Evolutionary conservation across 257 asterid genomes (phyloP).

Genomic region (Voacanga thouarsii): DNA sequence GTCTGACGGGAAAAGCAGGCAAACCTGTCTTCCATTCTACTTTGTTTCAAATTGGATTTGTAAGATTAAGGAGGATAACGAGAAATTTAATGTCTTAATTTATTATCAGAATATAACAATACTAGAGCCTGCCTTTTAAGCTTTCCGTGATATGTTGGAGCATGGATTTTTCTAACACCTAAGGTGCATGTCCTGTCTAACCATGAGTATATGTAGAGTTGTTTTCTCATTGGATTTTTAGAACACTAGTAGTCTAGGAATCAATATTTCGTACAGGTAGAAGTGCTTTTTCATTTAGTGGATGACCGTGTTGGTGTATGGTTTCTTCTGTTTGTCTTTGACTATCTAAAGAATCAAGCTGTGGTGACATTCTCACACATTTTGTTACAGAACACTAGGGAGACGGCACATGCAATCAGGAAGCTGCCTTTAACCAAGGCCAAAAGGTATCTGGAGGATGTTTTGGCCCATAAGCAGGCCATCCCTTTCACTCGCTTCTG

Average conservation of each 20-base stretch:
- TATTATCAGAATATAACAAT: too few species aligned
- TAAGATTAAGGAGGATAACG: too few species aligned
- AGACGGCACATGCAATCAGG: slow-evolving; percentile 81
- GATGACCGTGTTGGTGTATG: not conserved
- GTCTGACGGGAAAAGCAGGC: not conserved
- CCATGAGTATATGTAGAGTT: not conserved
- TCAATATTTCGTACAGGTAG: not conserved
- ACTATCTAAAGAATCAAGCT: not conserved
- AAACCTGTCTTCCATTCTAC: not conserved
- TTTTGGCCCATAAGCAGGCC: slow-evolving; percentile 84
- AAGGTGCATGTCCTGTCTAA: not conserved
- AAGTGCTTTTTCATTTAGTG: not conserved
- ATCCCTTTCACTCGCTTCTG: slow-evolving; percentile 85
- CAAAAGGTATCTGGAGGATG: slow-evolving; percentile 85
- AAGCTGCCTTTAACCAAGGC: slow-evolving; percentile 72
- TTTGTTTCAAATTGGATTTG: too few species aligned
- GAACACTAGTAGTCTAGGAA: not conserved
- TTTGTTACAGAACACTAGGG: slow-evolving; percentile 67
- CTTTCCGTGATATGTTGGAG: not conserved
- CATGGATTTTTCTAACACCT: too few species aligned
- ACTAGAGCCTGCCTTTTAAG: too few species aligned
- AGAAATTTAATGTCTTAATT: too few species aligned
- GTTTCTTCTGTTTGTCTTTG: not conserved
- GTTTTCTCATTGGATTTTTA: not conserved
- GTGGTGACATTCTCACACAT: not conserved